Evolutionary conservation across 164 flowering plant species (phyloP).

Genomic region (Berberis thunbergii): DNA sequence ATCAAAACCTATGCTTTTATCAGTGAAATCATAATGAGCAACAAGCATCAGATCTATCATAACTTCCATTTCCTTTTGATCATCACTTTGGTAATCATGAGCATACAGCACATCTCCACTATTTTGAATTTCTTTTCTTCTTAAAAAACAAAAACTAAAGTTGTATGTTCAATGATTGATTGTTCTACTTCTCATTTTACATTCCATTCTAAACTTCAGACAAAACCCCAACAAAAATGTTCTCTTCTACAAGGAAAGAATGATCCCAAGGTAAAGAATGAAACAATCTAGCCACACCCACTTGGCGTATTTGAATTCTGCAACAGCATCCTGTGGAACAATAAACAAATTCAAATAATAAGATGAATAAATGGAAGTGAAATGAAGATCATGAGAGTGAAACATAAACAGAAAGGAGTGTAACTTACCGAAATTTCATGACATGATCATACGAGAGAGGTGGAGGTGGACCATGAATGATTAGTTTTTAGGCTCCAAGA

Average conservation of each 20-base stretch:
- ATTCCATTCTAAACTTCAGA: background rate
- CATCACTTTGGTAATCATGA: slow-evolving; percentile 2
- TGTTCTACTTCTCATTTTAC: background rate
- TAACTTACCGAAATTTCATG: no score
- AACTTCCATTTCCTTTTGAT: background rate
- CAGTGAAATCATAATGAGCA: slow-evolving; percentile 1
- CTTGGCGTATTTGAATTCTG: slow-evolving; percentile 5
- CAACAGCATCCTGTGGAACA: background rate
- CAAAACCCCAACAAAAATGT: background rate
- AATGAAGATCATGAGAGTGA: background rate
- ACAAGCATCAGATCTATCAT: slow-evolving; percentile 1
- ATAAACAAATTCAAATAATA: background rate
- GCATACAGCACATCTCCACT: background rate
- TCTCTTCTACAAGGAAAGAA: background rate
- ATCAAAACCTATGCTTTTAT: background rate
- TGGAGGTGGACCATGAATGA: no score
- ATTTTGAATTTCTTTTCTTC: background rate
- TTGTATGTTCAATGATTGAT: background rate
- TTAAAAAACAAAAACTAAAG: background rate
- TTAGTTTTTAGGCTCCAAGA: no score
- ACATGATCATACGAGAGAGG: no score
- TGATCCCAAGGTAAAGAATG: background rate
- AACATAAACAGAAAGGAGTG: background rate
- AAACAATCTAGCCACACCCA: background rate
- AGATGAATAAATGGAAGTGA: no score